These are phyloP conservation scores for Bacterosira constricta DNA, from an alignment of 108 stramenopile species.

Conservation along the genomic window DNA sequence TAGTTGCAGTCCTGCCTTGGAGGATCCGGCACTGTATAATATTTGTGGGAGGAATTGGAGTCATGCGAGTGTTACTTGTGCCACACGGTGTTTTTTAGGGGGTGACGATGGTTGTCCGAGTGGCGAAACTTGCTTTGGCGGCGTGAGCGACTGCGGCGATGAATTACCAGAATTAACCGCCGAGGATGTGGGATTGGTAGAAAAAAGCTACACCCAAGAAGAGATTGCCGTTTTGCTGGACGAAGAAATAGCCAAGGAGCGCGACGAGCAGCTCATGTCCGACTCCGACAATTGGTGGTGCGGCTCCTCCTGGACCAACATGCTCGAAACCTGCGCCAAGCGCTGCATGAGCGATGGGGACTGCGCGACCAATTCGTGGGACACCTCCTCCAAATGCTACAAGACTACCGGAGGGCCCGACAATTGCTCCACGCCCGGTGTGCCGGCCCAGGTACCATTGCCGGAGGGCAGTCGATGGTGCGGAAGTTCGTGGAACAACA, in stretches of 20 bases:
- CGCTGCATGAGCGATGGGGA: conserved; percentile 35
- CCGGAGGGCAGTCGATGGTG: conserved; percentile 30
- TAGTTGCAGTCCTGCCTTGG: conserved; percentile 16
- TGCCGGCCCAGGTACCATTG: conserved; percentile 11
- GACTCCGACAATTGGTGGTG: conserved; percentile 49
- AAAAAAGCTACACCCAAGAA: conserved; percentile 30
- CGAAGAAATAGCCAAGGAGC: conserved; percentile 15
- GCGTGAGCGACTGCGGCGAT: conserved; percentile 27
- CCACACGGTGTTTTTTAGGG: conserved; percentile 33
- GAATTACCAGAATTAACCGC: conserved; percentile 41
- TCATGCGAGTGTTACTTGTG: conserved; percentile 30
- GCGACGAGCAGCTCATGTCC: conserved; percentile 35
- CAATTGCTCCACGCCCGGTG: conserved; percentile 35
- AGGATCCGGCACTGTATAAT: conserved; percentile 40
- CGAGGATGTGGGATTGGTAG: conserved; percentile 31
- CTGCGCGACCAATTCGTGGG: conserved; percentile 31
- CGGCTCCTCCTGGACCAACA: conserved; percentile 31
- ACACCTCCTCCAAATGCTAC: conserved; percentile 18
- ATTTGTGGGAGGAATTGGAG: conserved; percentile 34
- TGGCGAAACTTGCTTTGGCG: conserved; percentile 37
- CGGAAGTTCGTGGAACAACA: conserved; percentile 41
- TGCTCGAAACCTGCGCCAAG: conserved; percentile 42
- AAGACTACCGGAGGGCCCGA: conserved; percentile 39
- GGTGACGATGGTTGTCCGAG: conserved; percentile 30
- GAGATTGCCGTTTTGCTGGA: conserved; percentile 28